These are phyloP conservation scores for Tulasnella sp. DNA, from an alignment of 768 basidiomycete genomes.

Conservation along the genomic window DNA sequence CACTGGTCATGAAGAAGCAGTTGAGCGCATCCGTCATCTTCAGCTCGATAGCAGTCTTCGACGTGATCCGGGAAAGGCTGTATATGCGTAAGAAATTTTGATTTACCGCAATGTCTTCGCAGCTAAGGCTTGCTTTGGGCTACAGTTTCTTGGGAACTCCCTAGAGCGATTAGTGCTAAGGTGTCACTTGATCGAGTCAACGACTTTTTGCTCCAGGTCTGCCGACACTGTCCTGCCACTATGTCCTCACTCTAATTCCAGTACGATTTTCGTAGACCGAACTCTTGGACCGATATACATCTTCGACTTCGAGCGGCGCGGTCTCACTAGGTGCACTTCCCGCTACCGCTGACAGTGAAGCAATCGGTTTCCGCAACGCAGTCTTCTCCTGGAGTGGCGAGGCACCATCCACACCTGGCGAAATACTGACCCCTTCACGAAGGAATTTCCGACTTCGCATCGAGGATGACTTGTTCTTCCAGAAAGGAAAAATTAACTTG, in stretches of 20 bases:
- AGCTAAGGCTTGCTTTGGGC: constrained; percentile 39
- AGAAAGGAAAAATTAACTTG: constrained; percentile 45
- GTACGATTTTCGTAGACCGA: constrained; percentile 40
- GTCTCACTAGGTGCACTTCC: constrained; percentile 31
- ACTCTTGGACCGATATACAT: constrained; percentile 42
- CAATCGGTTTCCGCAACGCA: constrained; percentile 45
- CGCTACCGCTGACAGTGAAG: constrained; percentile 33
- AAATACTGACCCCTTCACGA: constrained; percentile 51
- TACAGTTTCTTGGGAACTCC: constrained; percentile 45
- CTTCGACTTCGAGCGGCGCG: constrained; percentile 34
- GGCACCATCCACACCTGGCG: constrained; percentile 57
- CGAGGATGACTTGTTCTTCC: constrained; percentile 44
- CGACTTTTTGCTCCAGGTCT: constrained; percentile 50
- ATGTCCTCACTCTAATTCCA: neutral
- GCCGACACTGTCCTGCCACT: neutral
- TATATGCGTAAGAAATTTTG: neutral
- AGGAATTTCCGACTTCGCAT: constrained; percentile 44
- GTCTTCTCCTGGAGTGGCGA: constrained; percentile 54
- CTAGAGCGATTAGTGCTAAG: constrained; percentile 50
- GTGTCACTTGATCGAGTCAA: constrained; percentile 67
- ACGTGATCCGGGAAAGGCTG: constrained; percentile 58
- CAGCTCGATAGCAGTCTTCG: constrained; percentile 60
- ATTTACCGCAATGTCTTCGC: neutral
- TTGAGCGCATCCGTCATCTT: constrained; percentile 50
- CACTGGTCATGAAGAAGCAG: constrained; percentile 47